A percentile compares a stretch with the other conserved stretches of the same genome.
These are phyloP conservation scores for Gossypium davidsonii DNA, from an alignment of 441 rosid species.

Conservation along the genomic window DNA sequence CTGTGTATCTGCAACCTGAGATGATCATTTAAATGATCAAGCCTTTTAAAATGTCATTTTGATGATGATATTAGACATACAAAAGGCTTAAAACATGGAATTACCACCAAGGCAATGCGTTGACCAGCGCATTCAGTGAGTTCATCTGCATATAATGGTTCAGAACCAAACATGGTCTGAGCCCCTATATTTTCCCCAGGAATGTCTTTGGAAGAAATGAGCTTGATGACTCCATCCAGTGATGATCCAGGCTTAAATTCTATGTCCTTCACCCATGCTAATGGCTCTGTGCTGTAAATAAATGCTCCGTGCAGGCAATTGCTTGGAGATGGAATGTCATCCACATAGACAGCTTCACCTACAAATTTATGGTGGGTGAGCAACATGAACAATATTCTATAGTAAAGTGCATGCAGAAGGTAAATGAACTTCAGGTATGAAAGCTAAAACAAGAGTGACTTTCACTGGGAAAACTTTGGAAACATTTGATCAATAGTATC, in stretches of 20 bases:
- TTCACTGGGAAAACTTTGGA: background rate
- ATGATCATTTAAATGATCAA: conserved; percentile 16
- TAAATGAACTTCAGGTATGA: background rate
- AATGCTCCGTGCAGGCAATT: conserved; percentile 83
- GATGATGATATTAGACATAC: background rate
- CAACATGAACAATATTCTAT: background rate
- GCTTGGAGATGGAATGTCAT: conserved; percentile 81
- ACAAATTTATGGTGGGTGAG: conserved; percentile 18
- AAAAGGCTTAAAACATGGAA: background rate
- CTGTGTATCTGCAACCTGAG: conserved; percentile 77
- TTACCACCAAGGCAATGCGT: conserved; percentile 75
- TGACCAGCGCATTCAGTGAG: conserved; percentile 57
- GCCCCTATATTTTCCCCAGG: conserved; percentile 71
- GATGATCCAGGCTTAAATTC: conserved; percentile 35
- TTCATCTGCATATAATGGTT: conserved; percentile 69
- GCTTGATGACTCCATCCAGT: conserved; percentile 41
- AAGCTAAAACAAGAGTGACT: background rate
- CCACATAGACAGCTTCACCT: conserved; percentile 96
- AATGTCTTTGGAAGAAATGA: conserved; percentile 64
- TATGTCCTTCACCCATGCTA: conserved; percentile 59
- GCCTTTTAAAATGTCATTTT: background rate
- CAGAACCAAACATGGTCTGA: conserved; percentile 36
- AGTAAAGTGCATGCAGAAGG: background rate
- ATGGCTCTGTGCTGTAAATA: conserved; percentile 76
- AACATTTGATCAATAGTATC: too few species aligned